phyloP scores from a whole-genome alignment of 495 filamentous ascomycete species.

The Neurospora tetrasperma region DNA sequence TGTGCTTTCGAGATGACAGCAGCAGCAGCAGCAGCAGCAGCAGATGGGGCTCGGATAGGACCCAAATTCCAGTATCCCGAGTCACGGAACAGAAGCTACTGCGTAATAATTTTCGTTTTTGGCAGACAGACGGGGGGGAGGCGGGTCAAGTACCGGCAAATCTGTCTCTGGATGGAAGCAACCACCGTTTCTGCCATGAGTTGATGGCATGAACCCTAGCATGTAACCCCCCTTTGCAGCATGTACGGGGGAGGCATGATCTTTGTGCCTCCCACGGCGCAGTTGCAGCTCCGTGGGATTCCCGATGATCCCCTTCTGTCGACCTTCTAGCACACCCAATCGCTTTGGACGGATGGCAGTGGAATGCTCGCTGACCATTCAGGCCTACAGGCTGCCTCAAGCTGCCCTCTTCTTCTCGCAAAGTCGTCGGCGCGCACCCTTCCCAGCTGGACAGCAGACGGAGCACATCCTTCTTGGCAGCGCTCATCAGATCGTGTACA shows the following conservation, averaged over 20 bases:
- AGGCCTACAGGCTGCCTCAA: conserved; percentile 1
- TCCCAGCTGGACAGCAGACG: background rate
- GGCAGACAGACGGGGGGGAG: background rate
- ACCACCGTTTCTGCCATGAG: background rate
- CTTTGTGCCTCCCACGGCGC: background rate
- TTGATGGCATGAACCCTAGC: conserved; percentile 1
- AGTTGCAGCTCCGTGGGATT: conserved; percentile 1
- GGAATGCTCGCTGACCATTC: conserved; percentile 6
- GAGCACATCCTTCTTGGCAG: background rate
- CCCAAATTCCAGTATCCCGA: background rate
- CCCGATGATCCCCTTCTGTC: conserved; percentile 2
- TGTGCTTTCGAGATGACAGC: background rate
- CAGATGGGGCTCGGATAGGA: background rate
- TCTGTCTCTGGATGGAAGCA: background rate
- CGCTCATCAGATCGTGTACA: background rate
- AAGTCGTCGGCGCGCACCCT: conserved; percentile 2
- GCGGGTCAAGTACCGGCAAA: conserved; percentile 2
- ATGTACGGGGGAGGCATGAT: conserved; percentile 3
- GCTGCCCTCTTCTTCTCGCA: conserved; percentile 3
- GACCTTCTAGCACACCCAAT: conserved; percentile 6
- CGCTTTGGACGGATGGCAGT: background rate
- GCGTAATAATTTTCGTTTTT: background rate
- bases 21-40: background rate
- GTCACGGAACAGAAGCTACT: background rate
- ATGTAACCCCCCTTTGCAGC: conserved; percentile 9